These are phyloP conservation scores for Nigrograna mackinnonii DNA, from an alignment of 2,329 filamentous ascomycete species.

Conservation along the genomic window DNA sequence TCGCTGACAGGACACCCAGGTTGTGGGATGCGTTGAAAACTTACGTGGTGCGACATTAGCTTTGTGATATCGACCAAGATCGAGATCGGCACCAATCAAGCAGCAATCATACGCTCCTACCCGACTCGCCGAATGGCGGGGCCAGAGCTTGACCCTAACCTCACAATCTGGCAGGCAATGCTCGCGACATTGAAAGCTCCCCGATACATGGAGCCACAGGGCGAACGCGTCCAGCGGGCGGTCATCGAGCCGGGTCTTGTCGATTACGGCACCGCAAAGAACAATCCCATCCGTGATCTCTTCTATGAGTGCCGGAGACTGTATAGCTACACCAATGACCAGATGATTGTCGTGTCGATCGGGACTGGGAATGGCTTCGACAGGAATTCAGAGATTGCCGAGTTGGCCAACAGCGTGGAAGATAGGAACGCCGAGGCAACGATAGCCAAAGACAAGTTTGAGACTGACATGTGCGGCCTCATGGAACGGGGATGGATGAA, in stretches of 20 bases:
- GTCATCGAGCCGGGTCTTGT: constrained; percentile 33
- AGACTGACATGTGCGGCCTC: constrained; percentile 22
- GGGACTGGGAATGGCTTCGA: constrained; percentile 27
- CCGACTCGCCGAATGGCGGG: constrained; percentile 32
- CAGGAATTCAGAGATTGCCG: constrained; percentile 16
- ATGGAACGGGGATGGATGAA: constrained; percentile 34
- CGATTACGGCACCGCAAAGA: constrained; percentile 34
- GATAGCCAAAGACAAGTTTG: constrained; percentile 23
- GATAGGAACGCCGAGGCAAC: constrained; percentile 22
- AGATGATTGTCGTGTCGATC: constrained; percentile 34
- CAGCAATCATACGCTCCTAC: constrained; percentile 34
- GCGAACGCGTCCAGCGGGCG: constrained; percentile 15
- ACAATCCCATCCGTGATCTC: constrained; percentile 34
- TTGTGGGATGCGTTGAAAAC: not conserved
- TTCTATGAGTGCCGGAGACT: constrained; percentile 35
- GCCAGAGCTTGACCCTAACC: constrained; percentile 27
- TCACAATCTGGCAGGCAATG: constrained; percentile 31
- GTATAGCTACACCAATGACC: constrained; percentile 32
- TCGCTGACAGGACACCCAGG: not conserved
- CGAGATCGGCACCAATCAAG: constrained; percentile 29
- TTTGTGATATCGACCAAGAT: constrained; percentile 32
- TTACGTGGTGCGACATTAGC: constrained; percentile 9
- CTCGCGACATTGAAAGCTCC: constrained; percentile 25
- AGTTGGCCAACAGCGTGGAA: constrained; percentile 30
- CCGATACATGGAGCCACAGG: constrained; percentile 20